Percentiles rank a stretch among this genome's conserved stretches.
Conservation (phyloP, 2,329 filamentous ascomycete genomes). For the Trichoderma guizhouense region DNA sequence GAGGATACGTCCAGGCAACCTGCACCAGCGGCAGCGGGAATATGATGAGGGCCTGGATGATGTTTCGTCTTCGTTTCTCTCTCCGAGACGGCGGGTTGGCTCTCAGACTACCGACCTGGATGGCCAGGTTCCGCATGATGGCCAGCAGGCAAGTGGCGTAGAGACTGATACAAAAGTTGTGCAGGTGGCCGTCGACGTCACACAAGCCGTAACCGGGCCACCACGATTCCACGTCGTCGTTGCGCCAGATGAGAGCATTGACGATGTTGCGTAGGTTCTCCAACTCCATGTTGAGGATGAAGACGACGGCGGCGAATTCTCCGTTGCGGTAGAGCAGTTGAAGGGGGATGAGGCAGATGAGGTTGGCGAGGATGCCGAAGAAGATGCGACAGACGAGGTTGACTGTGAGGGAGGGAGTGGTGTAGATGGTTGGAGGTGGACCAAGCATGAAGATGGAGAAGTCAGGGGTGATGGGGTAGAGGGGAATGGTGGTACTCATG, state of each 20-base stretch:
- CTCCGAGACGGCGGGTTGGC: slow-evolving; percentile 37
- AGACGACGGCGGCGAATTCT: slow-evolving; percentile 51
- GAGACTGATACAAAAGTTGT: slow-evolving; percentile 45
- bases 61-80: slow-evolving; percentile 42
- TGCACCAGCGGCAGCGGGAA: slow-evolving; percentile 52
- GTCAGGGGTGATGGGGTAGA: slow-evolving; percentile 5
- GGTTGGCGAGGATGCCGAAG: slow-evolving; percentile 43
- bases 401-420: slow-evolving; percentile 33
- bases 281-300: slow-evolving; percentile 45
- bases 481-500: neutral
- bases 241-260: slow-evolving; percentile 52
- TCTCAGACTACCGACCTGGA: slow-evolving; percentile 46
- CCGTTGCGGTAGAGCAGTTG: slow-evolving; percentile 49
- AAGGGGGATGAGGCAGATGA: slow-evolving; percentile 50
- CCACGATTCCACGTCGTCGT: slow-evolving; percentile 50
- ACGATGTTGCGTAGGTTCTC: slow-evolving; percentile 48
- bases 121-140: slow-evolving; percentile 52
- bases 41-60: slow-evolving; percentile 52
- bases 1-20: slow-evolving; percentile 45
- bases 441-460: slow-evolving; percentile 18
- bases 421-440: slow-evolving; percentile 21
- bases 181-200: slow-evolving; percentile 48
- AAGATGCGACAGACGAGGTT: slow-evolving; percentile 51
- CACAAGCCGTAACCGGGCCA: slow-evolving; percentile 52
- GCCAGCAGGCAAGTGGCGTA: slow-evolving; percentile 52